Base-by-base conservation (phyloP, 2,329 filamentous ascomycete genomes). In the Alternaria arborescens region DNA sequence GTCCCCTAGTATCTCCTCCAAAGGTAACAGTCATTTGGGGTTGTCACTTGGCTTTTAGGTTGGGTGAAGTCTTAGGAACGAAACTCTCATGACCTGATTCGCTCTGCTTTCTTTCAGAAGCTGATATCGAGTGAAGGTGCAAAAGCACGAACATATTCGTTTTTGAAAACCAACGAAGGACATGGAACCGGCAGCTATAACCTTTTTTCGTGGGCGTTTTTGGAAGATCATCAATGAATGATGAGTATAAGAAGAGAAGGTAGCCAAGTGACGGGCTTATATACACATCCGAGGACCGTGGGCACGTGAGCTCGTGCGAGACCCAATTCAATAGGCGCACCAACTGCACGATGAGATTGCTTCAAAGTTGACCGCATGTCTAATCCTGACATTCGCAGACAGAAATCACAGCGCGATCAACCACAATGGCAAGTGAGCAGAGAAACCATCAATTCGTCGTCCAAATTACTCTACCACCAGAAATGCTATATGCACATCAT, bases 401-500 rank as follows among this genome's bases (percentile, higher is more conserved):
- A 11, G 20, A 10, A 20, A 42, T 24, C 40, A 18, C 46, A 26
- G 20, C 30, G 36, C 12, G 8, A 11, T 14, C 3, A 3, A 10
- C n/a, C 24, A 7, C 6, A 30, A 40, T 8, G 22, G 8, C 26
- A 8, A 34, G 12, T 51, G 40, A 60, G 40, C 18, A 43, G 52
- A 52, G 32, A 56, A 52, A 26, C 16, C 30, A 55, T 40, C 14
- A 32, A 30, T 60, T 51, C 22, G 16, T 43, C 24, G 12, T n/a
- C 28, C n/a, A 43, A 4, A 60, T 60, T 51, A 60, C 22, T 34
- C 24, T 22, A 43, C 40, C 26, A 36, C 47, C 42, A 26, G 54
- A 36, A 41, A 41, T 46, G 16, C 26, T 34, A 34, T 18, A 46
- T 47, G 26, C 20, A 40, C 40, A 50, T 30, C 22, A 4, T 36